phyloP scores from a whole-genome alignment of 2,329 filamentous ascomycete genomes.

The Fusarium virguliforme region DNA sequence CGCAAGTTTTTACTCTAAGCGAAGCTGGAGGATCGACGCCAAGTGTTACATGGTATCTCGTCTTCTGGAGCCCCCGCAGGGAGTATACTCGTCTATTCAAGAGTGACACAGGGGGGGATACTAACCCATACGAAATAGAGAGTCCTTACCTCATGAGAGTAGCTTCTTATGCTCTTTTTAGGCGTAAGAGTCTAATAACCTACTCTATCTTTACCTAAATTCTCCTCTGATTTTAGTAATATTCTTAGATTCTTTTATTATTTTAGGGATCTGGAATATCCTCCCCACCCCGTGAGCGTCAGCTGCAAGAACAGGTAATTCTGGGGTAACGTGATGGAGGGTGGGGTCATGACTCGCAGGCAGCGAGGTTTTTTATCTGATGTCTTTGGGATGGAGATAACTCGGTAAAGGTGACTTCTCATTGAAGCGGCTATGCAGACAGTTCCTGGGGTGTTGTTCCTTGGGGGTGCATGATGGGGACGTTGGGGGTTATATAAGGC shows the following conservation, averaged over 20 bases:
- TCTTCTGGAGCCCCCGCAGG: not conserved
- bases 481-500: conserved; percentile 10
- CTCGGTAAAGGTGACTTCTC: conserved; percentile 1
- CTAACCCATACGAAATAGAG: too few relatives aligned
- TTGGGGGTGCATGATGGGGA: not conserved
- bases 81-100: too few relatives aligned
- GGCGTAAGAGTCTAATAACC: too few relatives aligned
- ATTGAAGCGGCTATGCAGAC: conserved; percentile 22
- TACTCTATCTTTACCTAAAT: too few relatives aligned
- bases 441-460: not conserved
- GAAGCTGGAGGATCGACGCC: conserved; percentile 7
- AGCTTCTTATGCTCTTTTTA: too few relatives aligned
- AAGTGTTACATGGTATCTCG: not conserved
- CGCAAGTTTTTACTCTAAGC: not conserved
- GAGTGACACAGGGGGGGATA: too few relatives aligned
- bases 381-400: conserved; percentile 4
- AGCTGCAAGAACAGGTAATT: conserved; percentile 5
- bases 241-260: too few relatives aligned
- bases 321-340: conserved; percentile 9
- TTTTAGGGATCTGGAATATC: too few relatives aligned
- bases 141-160: too few relatives aligned
- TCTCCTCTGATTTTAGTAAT: too few relatives aligned
- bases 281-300: not conserved
- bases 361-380: conserved; percentile 1
- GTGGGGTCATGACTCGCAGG: conserved; percentile 16